phyloP scores from a whole-genome alignment of 1,284 basidiomycete species.

The Phaffia rhodozyma region DNA sequence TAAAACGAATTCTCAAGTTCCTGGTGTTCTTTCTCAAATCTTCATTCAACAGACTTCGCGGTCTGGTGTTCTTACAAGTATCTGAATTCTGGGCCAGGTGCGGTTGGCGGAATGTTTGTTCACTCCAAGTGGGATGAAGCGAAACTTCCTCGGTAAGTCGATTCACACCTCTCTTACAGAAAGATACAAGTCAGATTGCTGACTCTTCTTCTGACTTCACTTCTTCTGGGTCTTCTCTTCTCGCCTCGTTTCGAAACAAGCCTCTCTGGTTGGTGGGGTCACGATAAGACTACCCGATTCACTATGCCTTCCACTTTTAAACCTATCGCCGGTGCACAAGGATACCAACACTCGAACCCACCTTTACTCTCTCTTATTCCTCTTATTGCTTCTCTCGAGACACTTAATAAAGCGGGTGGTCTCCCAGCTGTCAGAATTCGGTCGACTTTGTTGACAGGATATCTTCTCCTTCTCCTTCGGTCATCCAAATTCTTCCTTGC shows the following conservation, averaged over 20 bases:
- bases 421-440: constrained; percentile 56
- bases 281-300: constrained; percentile 76
- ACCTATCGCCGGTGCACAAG: constrained; percentile 77
- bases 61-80: constrained; percentile 99
- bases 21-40: constrained; percentile 24
- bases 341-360: constrained; percentile 92
- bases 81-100: constrained; percentile 88
- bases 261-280: constrained; percentile 96
- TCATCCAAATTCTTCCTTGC: constrained; percentile 46
- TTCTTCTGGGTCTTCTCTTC: neutral
- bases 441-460: constrained; percentile 55
- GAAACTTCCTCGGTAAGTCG: constrained; percentile 43
- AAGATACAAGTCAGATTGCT: neutral
- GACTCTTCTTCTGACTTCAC: neutral
- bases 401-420: constrained; percentile 66
- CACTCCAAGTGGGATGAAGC: constrained; percentile 66
- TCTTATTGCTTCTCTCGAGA: constrained; percentile 63
- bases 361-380: constrained; percentile 65
- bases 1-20: neutral
- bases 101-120: constrained; percentile 83
- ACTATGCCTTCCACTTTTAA: constrained; percentile 74
- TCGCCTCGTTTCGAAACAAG: constrained; percentile 38
- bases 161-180: neutral
- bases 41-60: constrained; percentile 57
- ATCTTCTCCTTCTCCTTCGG: constrained; percentile 53